A percentile compares a stretch with the other conserved stretches of the same genome.
phyloP scores from a whole-genome alignment of 805 yeast species.

The Candida orba region DNA sequence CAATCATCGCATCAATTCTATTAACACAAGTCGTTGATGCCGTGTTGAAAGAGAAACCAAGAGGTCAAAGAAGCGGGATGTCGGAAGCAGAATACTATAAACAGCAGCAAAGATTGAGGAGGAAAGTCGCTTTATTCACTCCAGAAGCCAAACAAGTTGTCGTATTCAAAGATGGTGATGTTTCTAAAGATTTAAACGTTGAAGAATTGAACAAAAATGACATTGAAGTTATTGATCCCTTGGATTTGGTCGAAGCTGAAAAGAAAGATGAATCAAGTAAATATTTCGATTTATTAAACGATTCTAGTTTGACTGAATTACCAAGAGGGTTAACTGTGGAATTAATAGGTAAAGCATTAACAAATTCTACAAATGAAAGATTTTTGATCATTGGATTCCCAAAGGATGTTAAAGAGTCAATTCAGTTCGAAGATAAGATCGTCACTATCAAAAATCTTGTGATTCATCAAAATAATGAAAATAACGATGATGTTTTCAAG shows the following conservation, averaged over 20 bases:
- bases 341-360: conserved; percentile 26
- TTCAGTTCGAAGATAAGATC: conserved; percentile 66
- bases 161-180: conserved; percentile 25
- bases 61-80: conserved; percentile 16
- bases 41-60: conserved; percentile 28
- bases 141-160: conserved; percentile 35
- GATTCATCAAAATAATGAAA: conserved; percentile 24
- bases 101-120: conserved; percentile 40
- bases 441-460: conserved; percentile 38
- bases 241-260: conserved; percentile 39
- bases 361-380: conserved; percentile 20
- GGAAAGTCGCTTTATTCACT: conserved; percentile 38
- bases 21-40: conserved; percentile 32
- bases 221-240: conserved; percentile 42
- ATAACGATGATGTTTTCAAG: conserved; percentile 40
- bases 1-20: conserved; percentile 38
- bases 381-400: conserved; percentile 56
- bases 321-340: conserved; percentile 31
- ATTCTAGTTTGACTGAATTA: conserved; percentile 21
- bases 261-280: conserved; percentile 35
- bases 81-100: conserved; percentile 36
- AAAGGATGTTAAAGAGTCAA: conserved; percentile 53
- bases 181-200: conserved; percentile 14
- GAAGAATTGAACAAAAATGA: conserved; percentile 8
- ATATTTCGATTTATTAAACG: conserved; percentile 45